Evolutionary conservation across 768 basidiomycete genomes (phyloP), one percentile per base, ranked within the genome.

Genomic region (Mycena vitilis): DNA sequence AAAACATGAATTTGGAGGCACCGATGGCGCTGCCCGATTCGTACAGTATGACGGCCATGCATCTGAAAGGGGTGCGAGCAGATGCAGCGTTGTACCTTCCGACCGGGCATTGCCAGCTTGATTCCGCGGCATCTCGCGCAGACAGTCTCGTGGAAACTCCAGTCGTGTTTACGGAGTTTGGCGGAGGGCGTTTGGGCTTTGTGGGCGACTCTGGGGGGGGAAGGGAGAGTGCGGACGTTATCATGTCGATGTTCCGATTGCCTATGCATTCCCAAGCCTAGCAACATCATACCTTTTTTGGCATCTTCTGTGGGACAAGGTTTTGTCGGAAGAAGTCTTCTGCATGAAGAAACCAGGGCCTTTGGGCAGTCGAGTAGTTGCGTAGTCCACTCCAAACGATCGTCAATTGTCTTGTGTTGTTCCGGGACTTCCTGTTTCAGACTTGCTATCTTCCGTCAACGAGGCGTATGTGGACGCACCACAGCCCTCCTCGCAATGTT

Each of bases 111-210:
- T 48, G 48, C 1, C 60, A 66, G n/a, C 40, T 63, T 38, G 60
- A 62, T 55, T 45, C 48, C 4, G 45, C 62, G 18, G 25, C 5
- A 13, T 49, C 53, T 12, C 56, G 47, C 8, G 8, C 59, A 16
- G n/a, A 9, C n/a, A 37, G 40, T 22, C 60, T 60, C 20, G 40
- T 45, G 2, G 68, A 69, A 54, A 65, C 68, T 34, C 68, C 79
- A 13, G 73, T 78, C 12, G 74, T 77, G 37, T 76, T 75, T 59
- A 64, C 78, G 1, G 66, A 71, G 40, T 71, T 84, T 22, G 78
- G 76, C 15, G 76, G 81, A 60, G 83, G 84, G 1, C 75, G 77
- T 60, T 56, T 85, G 44, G 79, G 81, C 10, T 85, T 78, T 42
- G 69, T 83, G 23, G 81, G 82, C 1, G 78, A 80, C 54, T 74